These are phyloP conservation scores for Torulaspora quercuum DNA, from an alignment of 805 yeast genomes.

Conservation along the genomic window DNA sequence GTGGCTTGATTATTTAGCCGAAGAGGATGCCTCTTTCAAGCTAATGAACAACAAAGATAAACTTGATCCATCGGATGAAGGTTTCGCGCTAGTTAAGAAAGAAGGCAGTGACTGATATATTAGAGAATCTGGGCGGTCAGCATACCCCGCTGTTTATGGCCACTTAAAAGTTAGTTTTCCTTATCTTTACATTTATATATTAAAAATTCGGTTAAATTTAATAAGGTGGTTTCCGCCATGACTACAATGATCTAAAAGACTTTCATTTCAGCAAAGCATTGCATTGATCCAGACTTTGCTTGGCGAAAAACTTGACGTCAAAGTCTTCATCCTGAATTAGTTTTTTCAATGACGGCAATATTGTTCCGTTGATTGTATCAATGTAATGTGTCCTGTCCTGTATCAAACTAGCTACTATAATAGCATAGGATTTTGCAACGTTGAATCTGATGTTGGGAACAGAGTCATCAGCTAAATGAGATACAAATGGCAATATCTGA, in stretches of 20 bases:
- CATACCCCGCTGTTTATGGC: too few species aligned
- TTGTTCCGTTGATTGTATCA: constrained; percentile 46
- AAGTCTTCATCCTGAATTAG: constrained; percentile 72
- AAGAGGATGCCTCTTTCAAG: constrained; percentile 6
- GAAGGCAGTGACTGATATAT: constrained; percentile 2
- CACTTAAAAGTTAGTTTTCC: not conserved
- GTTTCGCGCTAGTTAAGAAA: constrained; percentile 5
- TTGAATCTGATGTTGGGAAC: constrained; percentile 96
- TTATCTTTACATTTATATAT: constrained; percentile 5
- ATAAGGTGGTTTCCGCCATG: too few species aligned
- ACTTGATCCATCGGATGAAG: constrained; percentile 4
- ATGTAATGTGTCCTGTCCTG: constrained; percentile 30
- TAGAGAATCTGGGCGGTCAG: too few species aligned
- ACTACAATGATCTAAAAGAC: constrained; percentile 2
- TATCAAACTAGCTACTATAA: constrained; percentile 53
- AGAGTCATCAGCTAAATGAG: constrained; percentile 65
- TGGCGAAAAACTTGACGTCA: constrained; percentile 86
- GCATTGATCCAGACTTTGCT: constrained; percentile 50
- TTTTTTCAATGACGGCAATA: constrained; percentile 62
- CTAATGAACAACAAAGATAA: constrained; percentile 7
- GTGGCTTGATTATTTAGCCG: constrained; percentile 32
- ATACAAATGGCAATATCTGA: constrained; percentile 75
- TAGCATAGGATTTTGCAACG: constrained; percentile 78
- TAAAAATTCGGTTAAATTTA: too few species aligned
- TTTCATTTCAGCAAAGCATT: constrained; percentile 16